Evolutionary conservation across 352 stramenopile genomes (phyloP).

Genomic region (Globisporangium viniferum): DNA sequence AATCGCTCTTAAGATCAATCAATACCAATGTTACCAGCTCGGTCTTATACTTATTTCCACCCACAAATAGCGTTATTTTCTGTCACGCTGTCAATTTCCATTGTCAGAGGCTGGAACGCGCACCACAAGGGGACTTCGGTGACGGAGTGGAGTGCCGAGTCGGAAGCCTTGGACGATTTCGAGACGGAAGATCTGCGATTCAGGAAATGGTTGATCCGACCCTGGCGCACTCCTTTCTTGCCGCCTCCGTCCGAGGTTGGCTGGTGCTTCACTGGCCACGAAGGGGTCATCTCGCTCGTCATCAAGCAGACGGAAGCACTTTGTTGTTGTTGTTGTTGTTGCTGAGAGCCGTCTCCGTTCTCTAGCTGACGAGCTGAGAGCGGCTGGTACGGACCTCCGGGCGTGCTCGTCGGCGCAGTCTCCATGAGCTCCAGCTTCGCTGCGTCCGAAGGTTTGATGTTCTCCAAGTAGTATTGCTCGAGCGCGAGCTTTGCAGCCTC

Average conservation of each 20-base stretch:
- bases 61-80: too few species aligned
- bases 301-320: conserved; percentile 41
- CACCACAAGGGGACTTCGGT: too few species aligned
- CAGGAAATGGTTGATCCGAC: conserved; percentile 72
- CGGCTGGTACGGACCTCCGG: conserved; percentile 15
- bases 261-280: conserved; percentile 56
- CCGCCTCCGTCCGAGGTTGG: conserved; percentile 52
- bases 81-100: too few species aligned
- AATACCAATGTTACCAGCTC: too few species aligned
- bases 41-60: too few species aligned
- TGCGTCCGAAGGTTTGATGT: conserved; percentile 39
- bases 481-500: conserved; percentile 74
- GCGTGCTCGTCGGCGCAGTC: conserved; percentile 6
- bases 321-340: conserved; percentile 3
- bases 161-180: not conserved
- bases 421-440: conserved; percentile 45
- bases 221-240: conserved; percentile 47
- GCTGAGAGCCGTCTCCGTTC: not conserved
- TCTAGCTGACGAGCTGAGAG: conserved; percentile 9
- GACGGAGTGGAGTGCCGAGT: too few species aligned
- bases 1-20: too few species aligned
- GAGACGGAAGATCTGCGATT: conserved; percentile 17
- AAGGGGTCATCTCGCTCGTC: conserved; percentile 50
- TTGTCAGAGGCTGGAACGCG: too few species aligned
- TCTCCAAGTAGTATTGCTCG: conserved; percentile 67